Base-by-base conservation (phyloP, 768 basidiomycete species). In the Hygrocybe coccinea region DNA sequence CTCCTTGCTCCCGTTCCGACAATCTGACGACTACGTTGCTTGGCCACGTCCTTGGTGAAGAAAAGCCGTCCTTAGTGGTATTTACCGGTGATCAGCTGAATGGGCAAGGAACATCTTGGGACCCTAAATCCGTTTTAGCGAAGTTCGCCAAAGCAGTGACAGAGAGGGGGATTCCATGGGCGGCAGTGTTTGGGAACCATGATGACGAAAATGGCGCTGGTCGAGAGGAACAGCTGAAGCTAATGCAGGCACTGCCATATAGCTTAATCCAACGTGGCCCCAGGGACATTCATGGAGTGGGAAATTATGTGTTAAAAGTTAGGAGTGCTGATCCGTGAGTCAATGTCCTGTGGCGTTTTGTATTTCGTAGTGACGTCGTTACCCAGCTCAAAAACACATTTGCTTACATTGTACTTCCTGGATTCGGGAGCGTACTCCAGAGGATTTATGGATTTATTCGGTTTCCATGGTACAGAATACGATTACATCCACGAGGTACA, bases 61-160 rank as follows among this genome's bases (percentile, higher is more conserved):
- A 95, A 71, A 85, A 88, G 62, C 95, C 95, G 0, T 91, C 95
- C 66, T 69, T 99, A 10, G 87, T 97, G 47, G 86, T 99, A 7
- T 94, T 98, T 63, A 85, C 82, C 0, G 95, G 95, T 0, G 95
- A 98, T 69, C 92, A 95, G 69, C 78, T 97, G 22, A 97, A 95
- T 60, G 95, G 94, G 0, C 94, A 97, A 69, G 80, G 81, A 8
- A 89, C 90, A 0, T 83, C 87, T 0, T 98, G 94, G 89, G 93
- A 97, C 59, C 77, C 91, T 1, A 84, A 85, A 63, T 89, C 87
- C 3, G 87, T 95, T 3, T 73, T 97, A 6, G 87, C 94, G 12
- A 97, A 97, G 70, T 95, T 95, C 63, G 84, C 91, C 0, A 76
- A 75, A 29, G 82, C 84, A 0, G 90, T 89, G 5, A 87, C 86